Conservation (phyloP, 2,329 filamentous ascomycete species). For the Colletotrichum agaves region DNA sequence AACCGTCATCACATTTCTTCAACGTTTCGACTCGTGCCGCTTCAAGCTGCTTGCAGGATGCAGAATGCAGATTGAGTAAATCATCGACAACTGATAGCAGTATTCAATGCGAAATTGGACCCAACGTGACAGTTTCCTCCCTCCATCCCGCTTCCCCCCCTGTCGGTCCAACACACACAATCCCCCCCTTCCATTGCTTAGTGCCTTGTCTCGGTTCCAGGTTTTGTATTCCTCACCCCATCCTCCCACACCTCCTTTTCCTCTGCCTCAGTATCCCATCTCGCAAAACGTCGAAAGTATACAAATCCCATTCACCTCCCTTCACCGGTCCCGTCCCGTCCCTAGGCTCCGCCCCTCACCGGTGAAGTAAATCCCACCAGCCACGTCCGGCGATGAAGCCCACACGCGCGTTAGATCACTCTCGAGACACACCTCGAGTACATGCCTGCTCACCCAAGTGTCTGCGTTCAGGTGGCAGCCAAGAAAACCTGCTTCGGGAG, state of each 20-base stretch:
- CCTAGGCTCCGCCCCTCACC: conserved; percentile 35
- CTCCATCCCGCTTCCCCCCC: background rate
- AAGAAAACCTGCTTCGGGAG: conserved; percentile 21
- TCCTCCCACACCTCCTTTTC: background rate
- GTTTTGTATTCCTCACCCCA: background rate
- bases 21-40: conserved; percentile 2
- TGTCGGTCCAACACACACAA: background rate
- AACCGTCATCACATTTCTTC: conserved; percentile 13
- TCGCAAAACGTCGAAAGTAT: background rate
- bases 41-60: conserved; percentile 25
- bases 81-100: conserved; percentile 6
- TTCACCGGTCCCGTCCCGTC: conserved; percentile 36
- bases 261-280: background rate
- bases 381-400: conserved; percentile 11
- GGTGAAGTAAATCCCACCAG: conserved; percentile 30
- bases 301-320: conserved; percentile 23
- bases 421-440: conserved; percentile 12
- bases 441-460: background rate
- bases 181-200: background rate
- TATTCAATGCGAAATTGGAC: background rate
- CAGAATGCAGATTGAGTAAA: background rate
- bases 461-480: background rate
- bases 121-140: conserved; percentile 35
- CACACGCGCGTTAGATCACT: conserved; percentile 1
- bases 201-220: conserved; percentile 23